Base-by-base conservation (phyloP, 2,329 filamentous ascomycete genomes). In the Pleoardoris graminearum region DNA sequence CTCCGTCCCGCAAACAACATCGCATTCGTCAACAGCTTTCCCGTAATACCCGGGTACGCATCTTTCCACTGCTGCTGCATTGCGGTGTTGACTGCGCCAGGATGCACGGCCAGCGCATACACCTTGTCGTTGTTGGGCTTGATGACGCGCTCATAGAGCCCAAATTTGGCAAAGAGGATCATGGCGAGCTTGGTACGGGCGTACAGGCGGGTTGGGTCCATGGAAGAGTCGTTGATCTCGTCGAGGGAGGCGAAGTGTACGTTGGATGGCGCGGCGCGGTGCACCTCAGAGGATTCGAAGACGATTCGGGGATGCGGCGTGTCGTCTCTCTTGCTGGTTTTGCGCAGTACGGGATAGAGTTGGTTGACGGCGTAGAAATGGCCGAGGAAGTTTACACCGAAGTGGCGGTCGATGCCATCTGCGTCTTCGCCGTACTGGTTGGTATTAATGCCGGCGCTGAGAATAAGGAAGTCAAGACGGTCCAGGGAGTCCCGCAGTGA, bases 11-110 rank as follows among this genome's bases (percentile, higher is more conserved):
- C 53, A 0, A 70, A 56, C 6, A 70, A 49, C 69, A 72, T 76
- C 0, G 65, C 61, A 51, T 62, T 72, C 0, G 72, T 68, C 2
- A 77, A 52, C 1, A 78, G 55, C 22, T 71, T 72, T 1, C 77
- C 76, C 0, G 70, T 67, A 0, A 79, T 58, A 0, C 75, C 75
- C 0, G 76, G 76, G 38, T 78, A 78, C 0, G 76, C 75, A 14
- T 76, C 74, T 51, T 78, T 77, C 75, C 75, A 79, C 51, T 79
- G 75, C 46, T 77, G 66, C 47, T 78, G 75, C 71, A 78, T 77
- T 3, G 68, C 67, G 0, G 76, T 78, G 7, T 75, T 78, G 19
- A 78, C 65, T 0, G 56, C 58, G 8, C 75, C 75, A 3, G 76
- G 76, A 50, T 79, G 76, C 1, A 79, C 75, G 3, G 74, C 66